Evolutionary conservation across 225 moss, liverwort and hornwort species (phyloP), one percentile per base, ranked within the genome.

Genomic region (Marchantia paleacea): DNA sequence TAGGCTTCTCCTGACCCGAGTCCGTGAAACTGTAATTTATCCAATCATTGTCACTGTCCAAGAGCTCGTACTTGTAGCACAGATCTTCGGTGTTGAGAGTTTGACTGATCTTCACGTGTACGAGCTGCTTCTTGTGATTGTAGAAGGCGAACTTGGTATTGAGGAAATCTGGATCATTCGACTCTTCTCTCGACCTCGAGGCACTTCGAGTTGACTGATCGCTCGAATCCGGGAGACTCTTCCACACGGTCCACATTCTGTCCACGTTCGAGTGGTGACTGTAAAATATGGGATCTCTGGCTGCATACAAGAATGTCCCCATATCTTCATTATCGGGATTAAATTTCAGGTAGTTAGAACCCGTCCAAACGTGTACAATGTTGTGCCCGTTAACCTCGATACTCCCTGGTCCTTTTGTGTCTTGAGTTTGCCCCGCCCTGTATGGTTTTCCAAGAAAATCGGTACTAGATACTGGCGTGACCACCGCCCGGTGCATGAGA

Each of bases 281-380:
- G 53, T 69, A 84, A 39, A 84, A 84, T 49, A 84, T 75, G 29
- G 87, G 87, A 28, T 87, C 87, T 30, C 86, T 75, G 14, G 69
- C 81, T 25, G 86, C 81, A 6, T 85, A 73, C 65, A 76, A 10
- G 70, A 70, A 70, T 20, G 26, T 26, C 29, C 70, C 70, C 70
- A 70, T 70, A 49, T 70, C 70, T 70, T 76, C 85, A 86, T 72
- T 48, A 82, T 88, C 62, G 9, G 86, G 85, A 13, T 83, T 77
- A 6, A 82, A 80, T 11, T 71, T 75, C 25, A 63, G 57, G 12
- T 22, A 12, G 0, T 51, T 78, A 24, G 75, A 58, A 0, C 90
- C 88, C 5, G 88, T 84, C 90, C 90, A 88, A 3, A 75, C 69
- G 64, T 90, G 90, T 0, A 86, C 76, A 26, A 79, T 30, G 49